Conservation (phyloP, 495 filamentous ascomycete species). For the Penicillium subrubescens region DNA sequence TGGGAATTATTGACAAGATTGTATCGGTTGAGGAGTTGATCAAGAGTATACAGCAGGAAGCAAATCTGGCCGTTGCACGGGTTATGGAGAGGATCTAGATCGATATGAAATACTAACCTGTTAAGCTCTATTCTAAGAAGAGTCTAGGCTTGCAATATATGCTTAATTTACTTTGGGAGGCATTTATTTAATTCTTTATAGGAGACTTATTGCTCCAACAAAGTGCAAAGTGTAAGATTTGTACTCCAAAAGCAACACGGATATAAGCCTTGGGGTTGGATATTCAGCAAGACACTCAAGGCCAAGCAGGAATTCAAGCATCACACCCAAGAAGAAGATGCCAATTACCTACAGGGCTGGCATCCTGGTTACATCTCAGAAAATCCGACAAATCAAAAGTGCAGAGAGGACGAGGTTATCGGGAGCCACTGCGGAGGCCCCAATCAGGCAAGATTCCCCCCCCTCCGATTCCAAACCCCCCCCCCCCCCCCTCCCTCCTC, state of each 20-base stretch:
- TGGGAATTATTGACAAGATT: slow-evolving; percentile 24
- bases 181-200: neutral
- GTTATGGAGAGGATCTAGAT: slow-evolving; percentile 6
- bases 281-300: neutral
- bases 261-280: neutral
- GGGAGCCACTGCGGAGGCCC: slow-evolving; percentile 9
- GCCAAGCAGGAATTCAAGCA: neutral
- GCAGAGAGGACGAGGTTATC: slow-evolving; percentile 2
- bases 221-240: neutral
- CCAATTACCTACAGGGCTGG: neutral
- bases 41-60: slow-evolving; percentile 16
- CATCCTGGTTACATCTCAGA: neutral
- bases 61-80: slow-evolving; percentile 7
- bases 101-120: no score
- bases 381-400: neutral
- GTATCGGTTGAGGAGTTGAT: slow-evolving; percentile 22
- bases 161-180: neutral
- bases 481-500: slow-evolving; percentile 9
- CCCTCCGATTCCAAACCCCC: slow-evolving; percentile 4
- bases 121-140: no score
- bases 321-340: neutral
- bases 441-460: slow-evolving; percentile 24
- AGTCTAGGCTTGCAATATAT: neutral
- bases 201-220: neutral
- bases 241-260: neutral